A percentile compares a stretch with the other conserved stretches of the same genome.
These are phyloP conservation scores for Melastoma candidum DNA, from an alignment of 441 rosid species.

Conservation along the genomic window DNA sequence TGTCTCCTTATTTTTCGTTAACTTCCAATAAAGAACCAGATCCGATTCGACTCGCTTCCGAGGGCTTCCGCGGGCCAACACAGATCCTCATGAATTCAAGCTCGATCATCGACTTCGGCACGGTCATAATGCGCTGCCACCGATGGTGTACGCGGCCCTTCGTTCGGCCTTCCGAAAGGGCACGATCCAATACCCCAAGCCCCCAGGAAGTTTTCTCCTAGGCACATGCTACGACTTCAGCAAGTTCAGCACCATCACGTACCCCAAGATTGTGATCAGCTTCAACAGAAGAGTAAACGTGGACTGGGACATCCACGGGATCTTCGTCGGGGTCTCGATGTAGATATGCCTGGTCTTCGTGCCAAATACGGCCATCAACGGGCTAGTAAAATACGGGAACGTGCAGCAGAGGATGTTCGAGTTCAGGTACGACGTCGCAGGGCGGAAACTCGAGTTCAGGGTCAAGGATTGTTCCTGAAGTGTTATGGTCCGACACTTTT, in stretches of 20 bases:
- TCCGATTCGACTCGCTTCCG: too few species aligned
- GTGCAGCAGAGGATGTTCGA: constrained; percentile 6
- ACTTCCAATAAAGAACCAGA: too few species aligned
- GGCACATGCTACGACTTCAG: constrained; percentile 12
- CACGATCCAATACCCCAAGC: not conserved
- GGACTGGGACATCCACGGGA: not conserved
- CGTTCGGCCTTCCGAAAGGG: not conserved
- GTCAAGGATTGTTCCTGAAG: not conserved
- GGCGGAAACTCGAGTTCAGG: not conserved
- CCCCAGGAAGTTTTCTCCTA: not conserved
- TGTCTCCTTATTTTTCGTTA: too few species aligned
- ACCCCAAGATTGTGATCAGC: not conserved
- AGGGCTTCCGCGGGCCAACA: too few species aligned
- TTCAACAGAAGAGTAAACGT: not conserved
- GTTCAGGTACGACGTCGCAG: constrained; percentile 6
- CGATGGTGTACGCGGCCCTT: not conserved
- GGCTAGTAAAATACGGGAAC: not conserved
- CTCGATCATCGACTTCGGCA: constrained; percentile 9
- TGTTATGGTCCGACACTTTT: too few species aligned
- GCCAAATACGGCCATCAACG: not conserved
- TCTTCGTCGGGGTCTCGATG: not conserved
- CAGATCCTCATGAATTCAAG: not conserved
- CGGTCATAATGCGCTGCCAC: not conserved
- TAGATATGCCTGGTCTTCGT: constrained; percentile 4
- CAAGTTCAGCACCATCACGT: not conserved